Base-by-base conservation (phyloP, 2,329 filamentous ascomycete genomes). In the Aspergillus latus region DNA sequence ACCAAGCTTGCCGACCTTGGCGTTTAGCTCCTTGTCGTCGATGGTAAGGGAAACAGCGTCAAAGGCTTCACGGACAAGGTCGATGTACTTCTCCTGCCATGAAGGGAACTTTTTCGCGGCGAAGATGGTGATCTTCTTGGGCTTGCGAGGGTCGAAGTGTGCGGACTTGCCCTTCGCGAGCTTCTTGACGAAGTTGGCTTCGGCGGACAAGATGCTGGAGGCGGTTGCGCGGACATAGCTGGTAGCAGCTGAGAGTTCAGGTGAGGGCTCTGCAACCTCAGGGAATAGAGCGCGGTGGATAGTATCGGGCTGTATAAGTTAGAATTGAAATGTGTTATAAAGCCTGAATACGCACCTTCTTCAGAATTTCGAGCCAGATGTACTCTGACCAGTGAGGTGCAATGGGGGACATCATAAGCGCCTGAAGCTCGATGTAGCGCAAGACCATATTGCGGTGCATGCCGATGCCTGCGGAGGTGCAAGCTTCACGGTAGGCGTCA, bases 381-480 rank as follows among this genome's bases (percentile, higher is more conserved):
- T 96, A 89, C 71, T 99, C 94, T 46, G 90, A 82, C 88, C 92
- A 97, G 76, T 99, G 94, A 57, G 94, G 93, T 2, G 93, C 88
- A 60, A 97, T 87, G 50, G 92, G 89, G 2, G 88, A 83, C 64
- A 97, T 78, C 68, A 97, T 81, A 49, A 96, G 82, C 45, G 89
- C 87, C 74, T 97, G 93, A 16, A 95, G 82, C 76, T 95, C 88
- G 63, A 96, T 86, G 76, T 94, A 99, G 64, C 87, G 84, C 65
- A 84, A 77, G 32, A 93, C 82, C 9, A 95, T 80, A 62, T 92
- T 89, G 64, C 85, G 84, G 78, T 97, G 92, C 88, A 97, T 93
- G 66, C 89, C 87, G 61, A 94, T 84, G 48, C 88, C 88, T 4
- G 89, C 87, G 26, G 88, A 86, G 58, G 83, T 85, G 62, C 87